A percentile compares a stretch with the other conserved stretches of the same genome.
Evolutionary conservation across 768 basidiomycete genomes (phyloP).

Genomic region (Calocera viscosa): DNA sequence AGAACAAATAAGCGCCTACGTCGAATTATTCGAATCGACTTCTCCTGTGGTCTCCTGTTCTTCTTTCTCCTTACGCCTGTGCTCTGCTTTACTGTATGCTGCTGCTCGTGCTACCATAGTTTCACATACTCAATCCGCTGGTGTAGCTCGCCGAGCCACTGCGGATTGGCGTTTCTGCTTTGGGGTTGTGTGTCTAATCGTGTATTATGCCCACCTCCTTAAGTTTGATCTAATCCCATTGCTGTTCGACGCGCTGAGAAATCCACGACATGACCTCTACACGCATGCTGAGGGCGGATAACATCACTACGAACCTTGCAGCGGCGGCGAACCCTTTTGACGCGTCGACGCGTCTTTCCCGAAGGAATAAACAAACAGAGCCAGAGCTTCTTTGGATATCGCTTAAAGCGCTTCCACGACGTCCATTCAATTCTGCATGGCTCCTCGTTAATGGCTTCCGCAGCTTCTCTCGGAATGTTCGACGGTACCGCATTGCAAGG

Average conservation of each 20-base stretch:
- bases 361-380: background rate
- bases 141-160: background rate
- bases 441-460: background rate
- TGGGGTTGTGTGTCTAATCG: constrained; percentile 7
- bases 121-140: background rate
- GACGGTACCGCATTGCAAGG: background rate
- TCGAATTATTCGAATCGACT: background rate
- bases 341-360: constrained; percentile 4
- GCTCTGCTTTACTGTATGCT: background rate
- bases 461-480: background rate
- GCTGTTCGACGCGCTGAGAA: background rate
- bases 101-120: background rate
- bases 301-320: too few species aligned
- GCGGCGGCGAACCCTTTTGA: background rate
- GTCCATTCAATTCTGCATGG: background rate
- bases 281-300: too few species aligned
- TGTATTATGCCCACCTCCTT: constrained; percentile 7
- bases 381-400: too few species aligned
- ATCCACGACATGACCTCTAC: too few species aligned
- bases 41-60: background rate
- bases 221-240: background rate
- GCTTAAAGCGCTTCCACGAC: background rate
- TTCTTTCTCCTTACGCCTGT: background rate
- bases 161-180: background rate
- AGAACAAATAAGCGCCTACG: background rate